phyloP scores from a whole-genome alignment of 1,284 basidiomycete species.

The Ganoderma multipileum region DNA sequence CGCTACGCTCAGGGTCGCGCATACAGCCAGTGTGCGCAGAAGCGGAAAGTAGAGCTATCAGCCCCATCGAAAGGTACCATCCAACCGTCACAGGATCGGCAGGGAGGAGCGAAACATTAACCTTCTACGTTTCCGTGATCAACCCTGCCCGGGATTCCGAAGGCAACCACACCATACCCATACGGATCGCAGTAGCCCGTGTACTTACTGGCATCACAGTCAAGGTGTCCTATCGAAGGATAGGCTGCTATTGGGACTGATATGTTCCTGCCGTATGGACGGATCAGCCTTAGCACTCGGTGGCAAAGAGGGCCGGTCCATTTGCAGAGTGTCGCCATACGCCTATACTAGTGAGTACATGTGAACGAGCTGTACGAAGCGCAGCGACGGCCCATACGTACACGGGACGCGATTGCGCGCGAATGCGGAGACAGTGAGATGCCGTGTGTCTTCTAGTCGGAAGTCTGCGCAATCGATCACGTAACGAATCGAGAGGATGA shows the following conservation, averaged over 20 bases:
- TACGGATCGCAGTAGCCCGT: slow-evolving; percentile 2
- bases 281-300: slow-evolving; percentile 9
- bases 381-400: slow-evolving; percentile 5
- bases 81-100: slow-evolving; percentile 3
- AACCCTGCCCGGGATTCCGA: slow-evolving; percentile 3
- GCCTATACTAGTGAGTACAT: slow-evolving; percentile 18
- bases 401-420: slow-evolving; percentile 23
- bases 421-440: slow-evolving; percentile 12
- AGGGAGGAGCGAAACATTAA: slow-evolving; percentile 19
- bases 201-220: neutral
- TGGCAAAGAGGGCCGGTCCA: slow-evolving; percentile 11
- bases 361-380: slow-evolving; percentile 5
- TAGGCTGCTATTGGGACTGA: slow-evolving; percentile 5
- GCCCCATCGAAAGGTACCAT: slow-evolving; percentile 3
- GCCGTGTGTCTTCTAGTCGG: neutral
- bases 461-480: slow-evolving; percentile 16
- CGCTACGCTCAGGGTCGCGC: neutral
- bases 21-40: neutral
- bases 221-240: slow-evolving; percentile 11
- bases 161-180: slow-evolving; percentile 13
- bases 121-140: slow-evolving; percentile 10
- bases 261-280: neutral
- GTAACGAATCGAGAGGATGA: slow-evolving; percentile 19
- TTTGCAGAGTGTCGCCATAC: slow-evolving; percentile 16
- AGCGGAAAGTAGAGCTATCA: slow-evolving; percentile 1